phyloP scores from a whole-genome alignment of 495 filamentous ascomycete species.

The Lichenothelia convexa region DNA sequence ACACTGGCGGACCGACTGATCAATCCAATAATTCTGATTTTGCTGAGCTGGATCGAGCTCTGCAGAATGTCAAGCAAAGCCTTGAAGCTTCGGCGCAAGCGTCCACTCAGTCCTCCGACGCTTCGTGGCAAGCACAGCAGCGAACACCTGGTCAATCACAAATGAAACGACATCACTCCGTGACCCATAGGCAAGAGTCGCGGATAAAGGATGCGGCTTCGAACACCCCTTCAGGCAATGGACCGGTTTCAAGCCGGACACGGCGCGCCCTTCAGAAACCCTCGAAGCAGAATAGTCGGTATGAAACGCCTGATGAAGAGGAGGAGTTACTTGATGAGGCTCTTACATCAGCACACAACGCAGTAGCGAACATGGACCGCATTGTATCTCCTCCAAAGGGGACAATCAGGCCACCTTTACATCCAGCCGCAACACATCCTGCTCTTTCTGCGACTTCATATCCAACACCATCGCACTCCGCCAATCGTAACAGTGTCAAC shows the following conservation, averaged over 20 bases:
- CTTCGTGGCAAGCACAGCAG: no score
- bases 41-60: constrained; percentile 59
- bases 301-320: constrained; percentile 92
- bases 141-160: constrained; percentile 17
- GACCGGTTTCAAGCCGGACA: constrained; percentile 67
- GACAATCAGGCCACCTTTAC: constrained; percentile 23
- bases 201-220: constrained; percentile 49
- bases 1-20: constrained; percentile 30
- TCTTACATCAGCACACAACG: constrained; percentile 38
- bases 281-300: constrained; percentile 52
- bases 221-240: constrained; percentile 30
- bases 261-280: constrained; percentile 62
- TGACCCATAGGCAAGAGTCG: constrained; percentile 47
- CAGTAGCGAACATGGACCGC: constrained; percentile 32
- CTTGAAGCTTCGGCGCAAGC: constrained; percentile 32
- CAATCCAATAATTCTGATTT: constrained; percentile 28
- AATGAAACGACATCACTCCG: constrained; percentile 53
- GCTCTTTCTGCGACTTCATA: constrained; percentile 33
- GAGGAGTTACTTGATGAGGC: constrained; percentile 89
- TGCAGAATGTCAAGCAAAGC: constrained; percentile 50
- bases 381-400: neutral
- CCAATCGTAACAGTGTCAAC: constrained; percentile 52
- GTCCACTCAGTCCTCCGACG: no score
- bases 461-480: constrained; percentile 79
- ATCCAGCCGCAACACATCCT: constrained; percentile 16